Evolutionary conservation across 345 rosid species (phyloP).

Genomic region (Ceriops decandra): DNA sequence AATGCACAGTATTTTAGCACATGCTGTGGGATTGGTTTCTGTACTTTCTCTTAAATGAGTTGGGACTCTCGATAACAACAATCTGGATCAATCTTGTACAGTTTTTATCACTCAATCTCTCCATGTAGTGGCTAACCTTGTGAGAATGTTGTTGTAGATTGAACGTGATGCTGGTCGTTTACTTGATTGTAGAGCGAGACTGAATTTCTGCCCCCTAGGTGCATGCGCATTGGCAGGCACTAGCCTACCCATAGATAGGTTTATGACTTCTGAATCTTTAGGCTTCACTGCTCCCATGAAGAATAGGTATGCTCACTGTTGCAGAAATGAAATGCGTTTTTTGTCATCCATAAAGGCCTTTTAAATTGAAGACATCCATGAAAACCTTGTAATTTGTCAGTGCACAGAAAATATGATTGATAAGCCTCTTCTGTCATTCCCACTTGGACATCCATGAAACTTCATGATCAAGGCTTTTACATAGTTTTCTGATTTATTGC

Average conservation of each 20-base stretch:
- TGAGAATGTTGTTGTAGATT: conserved; percentile 54
- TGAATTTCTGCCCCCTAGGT: conserved; percentile 84
- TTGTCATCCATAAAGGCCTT: neutral
- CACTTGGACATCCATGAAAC: too few species aligned
- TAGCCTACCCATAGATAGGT: conserved; percentile 86
- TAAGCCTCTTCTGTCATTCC: too few species aligned
- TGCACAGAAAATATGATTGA: neutral
- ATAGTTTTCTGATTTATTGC: neutral
- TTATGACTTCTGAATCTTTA: conserved; percentile 68
- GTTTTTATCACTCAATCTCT: neutral
- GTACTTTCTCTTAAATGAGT: neutral
- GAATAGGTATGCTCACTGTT: conserved; percentile 54
- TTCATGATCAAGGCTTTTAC: neutral
- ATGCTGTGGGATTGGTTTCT: neutral
- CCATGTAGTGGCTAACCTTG: neutral
- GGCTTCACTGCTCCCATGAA: conserved; percentile 86
- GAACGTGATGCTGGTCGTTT: conserved; percentile 91
- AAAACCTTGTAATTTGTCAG: neutral
- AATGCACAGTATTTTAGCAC: neutral
- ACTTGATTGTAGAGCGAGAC: conserved; percentile 63
- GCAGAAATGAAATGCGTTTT: neutral
- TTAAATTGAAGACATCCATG: neutral
- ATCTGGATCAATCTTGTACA: neutral
- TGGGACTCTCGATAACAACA: neutral
- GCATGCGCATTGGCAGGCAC: conserved; percentile 99